Base-by-base conservation (phyloP, 768 basidiomycete species). In the Rhodotorula paludigena region DNA sequence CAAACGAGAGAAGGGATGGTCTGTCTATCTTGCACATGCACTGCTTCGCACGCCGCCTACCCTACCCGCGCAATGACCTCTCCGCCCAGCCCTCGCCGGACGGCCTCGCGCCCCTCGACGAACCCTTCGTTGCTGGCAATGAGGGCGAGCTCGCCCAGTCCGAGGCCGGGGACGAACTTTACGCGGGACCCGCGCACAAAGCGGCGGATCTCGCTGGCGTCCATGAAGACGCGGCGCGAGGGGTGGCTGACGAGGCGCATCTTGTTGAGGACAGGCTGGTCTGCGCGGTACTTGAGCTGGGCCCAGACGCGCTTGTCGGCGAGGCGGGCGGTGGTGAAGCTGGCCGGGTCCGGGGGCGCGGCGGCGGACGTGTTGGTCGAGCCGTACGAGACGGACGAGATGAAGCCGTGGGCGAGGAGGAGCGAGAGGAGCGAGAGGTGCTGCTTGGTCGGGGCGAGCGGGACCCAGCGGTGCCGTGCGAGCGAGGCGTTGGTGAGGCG, bases 351-450 rank as follows among this genome's bases (percentile, higher is more conserved):
- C 3, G 92, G 85, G 0, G 81, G 80, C 12, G 82, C 79, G 65
- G 84, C 78, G 39, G 89, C 89, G 3, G 67, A 63, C 25, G 82
- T 79, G 66, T 84, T 78, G 32, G 52, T 60, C 30, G 78, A 75
- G 38, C 92, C 92, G 36, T 90, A 86, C 5, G 90, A 88, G 66
- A 98, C 74, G 76, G 83, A 87, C 60, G 87, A 85, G 77, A 99
- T 79, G 79, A 97, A 90, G 65, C 94, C 94, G 18, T 89, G 82
- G 35, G 91, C 89, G 59, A 96, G 86, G 74, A 99, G 89, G 72
- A 99, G 89, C 74, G 87, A 86, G 66, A 93, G 85, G 75, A 99
- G 90, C 66, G 88, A 90, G 64, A 97, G 86, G 74, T 93, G 92
- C 80, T 93, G 89, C 42, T 85, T 88, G 52, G 84, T 88, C 79